These are phyloP conservation scores for Suhomyces emberorum DNA, from an alignment of 805 yeast species.

Conservation along the genomic window DNA sequence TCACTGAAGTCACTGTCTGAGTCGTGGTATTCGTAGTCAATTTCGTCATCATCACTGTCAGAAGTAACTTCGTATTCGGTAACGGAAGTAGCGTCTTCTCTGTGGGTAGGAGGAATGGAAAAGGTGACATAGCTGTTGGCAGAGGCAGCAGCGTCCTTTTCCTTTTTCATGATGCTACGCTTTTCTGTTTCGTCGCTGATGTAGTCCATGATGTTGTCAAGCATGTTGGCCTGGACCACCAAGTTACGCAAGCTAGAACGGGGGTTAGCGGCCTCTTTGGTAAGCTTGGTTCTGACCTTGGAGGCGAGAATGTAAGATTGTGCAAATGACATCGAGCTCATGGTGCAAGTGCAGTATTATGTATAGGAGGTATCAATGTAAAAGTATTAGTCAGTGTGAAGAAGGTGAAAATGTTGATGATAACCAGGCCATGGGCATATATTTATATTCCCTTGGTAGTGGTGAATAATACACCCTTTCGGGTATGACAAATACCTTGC, in stretches of 20 bases:
- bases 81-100: conserved; percentile 25
- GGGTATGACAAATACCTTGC: background rate
- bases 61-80: conserved; percentile 39
- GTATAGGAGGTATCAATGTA: background rate
- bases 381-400: background rate
- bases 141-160: conserved; percentile 6
- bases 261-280: conserved; percentile 56
- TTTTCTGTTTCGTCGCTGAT: conserved; percentile 31
- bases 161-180: conserved; percentile 11
- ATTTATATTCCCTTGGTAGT: background rate
- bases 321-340: conserved; percentile 30
- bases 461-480: background rate
- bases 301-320: conserved; percentile 62
- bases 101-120: conserved; percentile 12
- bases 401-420: background rate
- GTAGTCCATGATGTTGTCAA: conserved; percentile 61
- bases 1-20: conserved; percentile 27
- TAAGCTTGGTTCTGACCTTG: conserved; percentile 59
- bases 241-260: conserved; percentile 56
- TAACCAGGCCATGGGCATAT: background rate
- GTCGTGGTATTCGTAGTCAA: conserved; percentile 16
- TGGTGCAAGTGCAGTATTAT: background rate
- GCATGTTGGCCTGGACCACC: conserved; percentile 68
- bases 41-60: conserved; percentile 24
- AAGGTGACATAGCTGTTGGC: conserved; percentile 12